Conservation (phyloP, 192 early-diverging fungal species). For the Coemansia sp. region DNA sequence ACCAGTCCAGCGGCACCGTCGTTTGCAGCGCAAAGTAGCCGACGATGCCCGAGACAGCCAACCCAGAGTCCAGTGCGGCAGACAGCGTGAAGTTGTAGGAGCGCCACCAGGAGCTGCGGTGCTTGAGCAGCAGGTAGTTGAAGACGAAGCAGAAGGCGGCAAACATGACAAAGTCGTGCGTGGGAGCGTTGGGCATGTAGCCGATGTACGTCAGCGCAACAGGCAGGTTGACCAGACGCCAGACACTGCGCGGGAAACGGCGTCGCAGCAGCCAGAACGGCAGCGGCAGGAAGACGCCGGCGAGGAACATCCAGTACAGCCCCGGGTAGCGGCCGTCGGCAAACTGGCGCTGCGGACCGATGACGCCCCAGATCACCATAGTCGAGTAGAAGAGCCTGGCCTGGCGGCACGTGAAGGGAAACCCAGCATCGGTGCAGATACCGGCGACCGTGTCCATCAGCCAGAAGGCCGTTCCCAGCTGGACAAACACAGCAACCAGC, state of each 20-base stretch:
- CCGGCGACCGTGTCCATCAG: conserved; percentile 57
- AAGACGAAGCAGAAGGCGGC: conserved; percentile 61
- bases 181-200: conserved; percentile 60
- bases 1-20: conserved; percentile 29
- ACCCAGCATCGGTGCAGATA: conserved; percentile 57
- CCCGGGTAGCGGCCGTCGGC: conserved; percentile 44
- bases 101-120: conserved; percentile 63
- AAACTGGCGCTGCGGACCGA: conserved; percentile 68
- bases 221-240: conserved; percentile 64
- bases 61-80: conserved; percentile 56
- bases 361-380: conserved; percentile 73
- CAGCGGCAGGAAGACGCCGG: conserved; percentile 65
- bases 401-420: conserved; percentile 65
- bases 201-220: conserved; percentile 62
- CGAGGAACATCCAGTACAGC: conserved; percentile 54
- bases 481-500: conserved; percentile 65
- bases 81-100: conserved; percentile 56
- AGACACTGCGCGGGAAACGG: conserved; percentile 63
- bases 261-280: conserved; percentile 64
- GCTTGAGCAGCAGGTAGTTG: conserved; percentile 63
- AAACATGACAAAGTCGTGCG: conserved; percentile 44
- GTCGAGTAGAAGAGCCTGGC: conserved; percentile 63
- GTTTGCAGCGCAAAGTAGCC: conserved; percentile 43
- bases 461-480: conserved; percentile 64
- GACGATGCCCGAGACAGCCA: conserved; percentile 41